Percentiles rank a stretch among this genome's conserved stretches.
phyloP scores from a whole-genome alignment of 2,329 filamentous ascomycete species.

The Colletotrichum destructivum region DNA sequence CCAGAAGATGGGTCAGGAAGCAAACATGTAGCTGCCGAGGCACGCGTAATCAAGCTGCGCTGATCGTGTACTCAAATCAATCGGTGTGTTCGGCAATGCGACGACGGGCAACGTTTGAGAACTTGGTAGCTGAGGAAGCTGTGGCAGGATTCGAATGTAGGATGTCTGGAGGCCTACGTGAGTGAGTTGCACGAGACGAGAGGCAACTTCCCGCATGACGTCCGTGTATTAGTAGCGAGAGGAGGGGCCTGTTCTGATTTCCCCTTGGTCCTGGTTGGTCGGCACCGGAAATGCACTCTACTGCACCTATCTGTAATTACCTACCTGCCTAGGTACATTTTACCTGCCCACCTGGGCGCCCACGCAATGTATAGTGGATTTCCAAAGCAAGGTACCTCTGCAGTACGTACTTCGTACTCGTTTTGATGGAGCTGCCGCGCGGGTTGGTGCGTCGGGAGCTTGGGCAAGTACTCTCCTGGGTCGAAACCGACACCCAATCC shows the following conservation, averaged over 20 bases:
- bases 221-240: constrained; percentile 33
- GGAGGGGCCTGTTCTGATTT: constrained; percentile 36
- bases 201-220: constrained; percentile 42
- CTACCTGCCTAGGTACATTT: background rate
- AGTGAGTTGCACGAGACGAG: constrained; percentile 38
- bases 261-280: constrained; percentile 36
- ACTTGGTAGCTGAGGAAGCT: constrained; percentile 7
- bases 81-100: background rate
- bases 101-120: background rate
- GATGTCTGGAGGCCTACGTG: constrained; percentile 29
- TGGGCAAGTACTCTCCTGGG: constrained; percentile 20
- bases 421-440: background rate
- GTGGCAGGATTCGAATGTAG: constrained; percentile 29
- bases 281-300: constrained; percentile 1
- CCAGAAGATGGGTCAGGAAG: constrained; percentile 31
- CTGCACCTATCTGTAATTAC: background rate
- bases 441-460: constrained; percentile 22
- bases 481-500: background rate
- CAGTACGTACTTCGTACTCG: constrained; percentile 1
- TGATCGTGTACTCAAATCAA: constrained; percentile 4
- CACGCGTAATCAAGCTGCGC: constrained; percentile 5
- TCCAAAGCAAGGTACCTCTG: constrained; percentile 8
- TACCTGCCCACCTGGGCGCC: too few species aligned
- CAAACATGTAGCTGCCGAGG: constrained; percentile 27
- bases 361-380: background rate